These are phyloP conservation scores for Yamadazyma trypodendri DNA, from an alignment of 1,139 yeast genomes.

Conservation along the genomic window DNA sequence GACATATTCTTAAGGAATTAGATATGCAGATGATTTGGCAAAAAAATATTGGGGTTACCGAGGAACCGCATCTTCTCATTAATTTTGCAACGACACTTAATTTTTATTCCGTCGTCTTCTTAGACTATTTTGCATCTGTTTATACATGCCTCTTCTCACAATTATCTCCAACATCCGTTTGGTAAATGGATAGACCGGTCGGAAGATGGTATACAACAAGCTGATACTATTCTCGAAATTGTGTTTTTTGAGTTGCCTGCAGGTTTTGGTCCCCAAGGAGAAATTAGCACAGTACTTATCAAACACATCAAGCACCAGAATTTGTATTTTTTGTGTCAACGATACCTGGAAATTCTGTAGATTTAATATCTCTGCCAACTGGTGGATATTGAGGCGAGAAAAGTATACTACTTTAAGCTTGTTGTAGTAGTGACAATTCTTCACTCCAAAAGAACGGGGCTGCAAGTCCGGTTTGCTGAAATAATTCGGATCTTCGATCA, in stretches of 20 bases:
- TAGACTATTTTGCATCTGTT: constrained; percentile 76
- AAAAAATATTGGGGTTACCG: too few relatives aligned
- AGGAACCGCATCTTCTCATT: background rate
- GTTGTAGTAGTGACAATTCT: constrained; percentile 3
- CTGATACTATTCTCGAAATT: constrained; percentile 50
- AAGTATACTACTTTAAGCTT: constrained; percentile 13
- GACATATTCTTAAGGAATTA: constrained; percentile 5
- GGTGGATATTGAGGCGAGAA: constrained; percentile 6
- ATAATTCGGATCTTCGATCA: constrained; percentile 3
- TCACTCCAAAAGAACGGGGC: background rate
- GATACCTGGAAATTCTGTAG: constrained; percentile 20
- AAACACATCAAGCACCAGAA: constrained; percentile 56
- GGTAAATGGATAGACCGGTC: constrained; percentile 39
- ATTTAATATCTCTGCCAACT: constrained; percentile 20
- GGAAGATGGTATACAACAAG: constrained; percentile 47
- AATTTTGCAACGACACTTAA: background rate
- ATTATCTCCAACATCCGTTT: constrained; percentile 62
- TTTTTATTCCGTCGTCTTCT: constrained; percentile 24
- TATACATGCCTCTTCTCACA: constrained; percentile 75
- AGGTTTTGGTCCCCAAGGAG: constrained; percentile 70
- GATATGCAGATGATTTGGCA: background rate
- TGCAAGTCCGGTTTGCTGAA: background rate
- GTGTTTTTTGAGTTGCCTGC: constrained; percentile 61
- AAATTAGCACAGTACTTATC: constrained; percentile 41
- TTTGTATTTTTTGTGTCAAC: constrained; percentile 44